Conservation (phyloP, 306 rosid genomes). For the Cucurbita ficifolia region DNA sequence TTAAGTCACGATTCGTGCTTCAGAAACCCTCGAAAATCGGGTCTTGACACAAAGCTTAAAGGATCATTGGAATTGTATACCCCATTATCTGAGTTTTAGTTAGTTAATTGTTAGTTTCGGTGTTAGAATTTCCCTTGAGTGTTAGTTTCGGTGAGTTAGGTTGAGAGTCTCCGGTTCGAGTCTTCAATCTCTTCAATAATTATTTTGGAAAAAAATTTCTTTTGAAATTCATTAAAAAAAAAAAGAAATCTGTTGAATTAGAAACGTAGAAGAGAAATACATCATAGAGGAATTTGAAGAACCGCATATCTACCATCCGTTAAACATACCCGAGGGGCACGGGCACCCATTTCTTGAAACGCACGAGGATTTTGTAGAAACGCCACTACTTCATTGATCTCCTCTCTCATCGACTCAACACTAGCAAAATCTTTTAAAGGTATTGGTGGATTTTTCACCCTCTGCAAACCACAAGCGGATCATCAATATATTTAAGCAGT, state of each 20-base stretch:
- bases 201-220: too few species aligned
- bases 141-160: too few species aligned
- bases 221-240: too few species aligned
- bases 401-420: conserved; percentile 87
- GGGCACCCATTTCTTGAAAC: conserved; percentile 92
- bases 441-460: conserved; percentile 94
- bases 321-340: conserved; percentile 83
- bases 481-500: conserved; percentile 11
- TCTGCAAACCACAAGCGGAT: conserved; percentile 41
- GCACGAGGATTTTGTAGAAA: conserved; percentile 87
- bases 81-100: too few species aligned
- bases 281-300: not conserved
- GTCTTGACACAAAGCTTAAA: too few species aligned
- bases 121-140: too few species aligned
- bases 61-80: too few species aligned
- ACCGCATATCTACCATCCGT: not conserved
- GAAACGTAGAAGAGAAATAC: not conserved
- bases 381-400: conserved; percentile 84
- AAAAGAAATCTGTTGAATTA: not conserved
- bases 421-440: conserved; percentile 82
- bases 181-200: too few species aligned
- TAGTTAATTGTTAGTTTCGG: too few species aligned
- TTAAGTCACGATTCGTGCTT: too few species aligned
- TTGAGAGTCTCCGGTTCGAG: too few species aligned
- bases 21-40: too few species aligned